Conservation (phyloP, 2,329 filamentous ascomycete genomes). For the Ceratocystis colombiana region DNA sequence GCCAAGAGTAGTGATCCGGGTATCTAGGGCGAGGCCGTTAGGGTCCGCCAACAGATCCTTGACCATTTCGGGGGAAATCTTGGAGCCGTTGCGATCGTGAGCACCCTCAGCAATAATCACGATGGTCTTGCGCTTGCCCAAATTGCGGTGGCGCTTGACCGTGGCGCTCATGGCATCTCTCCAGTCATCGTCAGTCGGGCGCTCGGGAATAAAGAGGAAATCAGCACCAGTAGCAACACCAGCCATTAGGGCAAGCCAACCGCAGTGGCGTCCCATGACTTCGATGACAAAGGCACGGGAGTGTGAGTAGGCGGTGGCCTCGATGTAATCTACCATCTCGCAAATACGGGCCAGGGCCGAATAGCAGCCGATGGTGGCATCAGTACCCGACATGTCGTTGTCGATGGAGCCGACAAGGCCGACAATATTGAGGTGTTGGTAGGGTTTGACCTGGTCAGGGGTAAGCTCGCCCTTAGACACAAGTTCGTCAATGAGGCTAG, state of each 20-base stretch:
- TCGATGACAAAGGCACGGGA: slow-evolving; percentile 95
- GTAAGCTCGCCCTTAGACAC: slow-evolving; percentile 63
- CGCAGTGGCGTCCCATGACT: slow-evolving; percentile 97
- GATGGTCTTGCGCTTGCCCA: slow-evolving; percentile 94
- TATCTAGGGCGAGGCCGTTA: slow-evolving; percentile 68
- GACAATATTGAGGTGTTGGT: slow-evolving; percentile 86
- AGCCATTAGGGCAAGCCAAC: slow-evolving; percentile 93
- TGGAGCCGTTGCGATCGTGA: slow-evolving; percentile 70
- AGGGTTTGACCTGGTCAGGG: slow-evolving; percentile 60
- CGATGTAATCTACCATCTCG: slow-evolving; percentile 92
- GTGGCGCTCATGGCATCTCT: slow-evolving; percentile 75
- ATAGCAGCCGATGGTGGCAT: slow-evolving; percentile 95
- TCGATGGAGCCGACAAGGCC: slow-evolving; percentile 95
- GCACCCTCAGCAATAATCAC: slow-evolving; percentile 96
- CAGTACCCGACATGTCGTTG: slow-evolving; percentile 94
- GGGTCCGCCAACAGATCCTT: slow-evolving; percentile 77
- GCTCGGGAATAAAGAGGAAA: slow-evolving; percentile 94
- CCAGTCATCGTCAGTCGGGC: slow-evolving; percentile 80
- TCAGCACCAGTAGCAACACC: slow-evolving; percentile 92
- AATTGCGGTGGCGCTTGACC: slow-evolving; percentile 66
- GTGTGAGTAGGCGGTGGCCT: slow-evolving; percentile 88
- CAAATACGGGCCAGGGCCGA: slow-evolving; percentile 88
- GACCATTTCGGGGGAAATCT: slow-evolving; percentile 70
- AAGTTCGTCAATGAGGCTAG: slow-evolving; percentile 73
- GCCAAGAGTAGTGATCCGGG: slow-evolving; percentile 85